Evolutionary conservation across 2,329 filamentous ascomycete genomes (phyloP), one percentile per base, ranked within the genome.

Genomic region (Magnaporthiopsis incrustans): DNA sequence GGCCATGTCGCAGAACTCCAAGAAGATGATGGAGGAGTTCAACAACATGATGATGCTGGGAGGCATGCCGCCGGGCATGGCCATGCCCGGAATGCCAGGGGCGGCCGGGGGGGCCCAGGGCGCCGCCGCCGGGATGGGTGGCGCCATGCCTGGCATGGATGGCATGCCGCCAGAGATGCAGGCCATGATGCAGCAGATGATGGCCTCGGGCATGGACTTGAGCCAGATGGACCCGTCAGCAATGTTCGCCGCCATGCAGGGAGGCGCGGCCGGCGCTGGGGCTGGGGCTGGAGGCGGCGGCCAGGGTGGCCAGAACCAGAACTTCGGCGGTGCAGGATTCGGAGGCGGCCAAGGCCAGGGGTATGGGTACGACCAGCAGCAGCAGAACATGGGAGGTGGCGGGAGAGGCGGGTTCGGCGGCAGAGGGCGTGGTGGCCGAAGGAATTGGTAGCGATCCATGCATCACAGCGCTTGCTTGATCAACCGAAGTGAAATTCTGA

Each of bases 1-100:
- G 58, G 80, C 81, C 58, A 82, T 88, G 63, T 82, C 84, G 26
- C 78, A 80, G 63, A 86, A 83, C 68, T 85, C 85, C 69, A 93
- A 96, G 77, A 97, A 94, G 79, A 90, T 89, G 84, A 85, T 88
- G 76, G 85, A 89, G 67, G 86, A 89, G 57, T 84, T 88, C 77
- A 84, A 84, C 70, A 83, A 76, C 74, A 87, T 88, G 84, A 87
- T 88, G 84, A 88, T 88, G 84, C 83, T 84, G 77, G 77, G 77
- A 25, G 80, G 80, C 57, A 75, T 76, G 68, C 67, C 67, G 3
- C 67, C 67, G 3, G 68, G 65, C 44, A 77, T 78, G 73, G 76
- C 75, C 18, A 79, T 81, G 75, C 76, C 74, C 11, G 76, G 75
- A 60, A 68, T 69, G 66, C 71, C 69, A 15, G 75, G 73, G 4